These are phyloP conservation scores for Phytophthora megakarya DNA, from an alignment of 352 stramenopile genomes.

Conservation along the genomic window DNA sequence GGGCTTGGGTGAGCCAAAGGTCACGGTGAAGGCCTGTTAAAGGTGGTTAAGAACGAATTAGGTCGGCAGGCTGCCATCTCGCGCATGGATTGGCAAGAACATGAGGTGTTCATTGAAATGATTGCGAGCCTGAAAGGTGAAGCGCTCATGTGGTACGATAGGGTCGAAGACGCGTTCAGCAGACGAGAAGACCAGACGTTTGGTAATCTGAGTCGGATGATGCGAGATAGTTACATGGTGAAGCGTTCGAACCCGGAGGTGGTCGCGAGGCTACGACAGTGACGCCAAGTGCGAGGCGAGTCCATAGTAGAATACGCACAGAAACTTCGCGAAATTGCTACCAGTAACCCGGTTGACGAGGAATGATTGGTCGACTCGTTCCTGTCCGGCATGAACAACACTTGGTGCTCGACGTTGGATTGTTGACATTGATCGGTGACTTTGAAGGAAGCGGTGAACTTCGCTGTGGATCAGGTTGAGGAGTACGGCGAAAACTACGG, in stretches of 20 bases:
- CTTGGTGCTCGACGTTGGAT: not conserved
- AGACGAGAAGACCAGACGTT: no score
- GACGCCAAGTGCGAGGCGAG: not conserved
- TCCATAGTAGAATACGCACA: slow-evolving; percentile 1
- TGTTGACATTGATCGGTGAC: not conserved
- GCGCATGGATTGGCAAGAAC: not conserved
- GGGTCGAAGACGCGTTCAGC: no score
- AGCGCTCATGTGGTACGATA: no score
- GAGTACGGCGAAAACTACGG: slow-evolving; percentile 1
- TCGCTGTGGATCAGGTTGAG: slow-evolving; percentile 1
- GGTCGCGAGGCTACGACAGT: not conserved
- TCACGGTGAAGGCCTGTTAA: slow-evolving; percentile 3
- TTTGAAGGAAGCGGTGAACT: not conserved
- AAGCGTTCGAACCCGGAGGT: slow-evolving; percentile 1
- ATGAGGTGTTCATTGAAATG: slow-evolving; percentile 3
- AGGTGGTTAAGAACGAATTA: slow-evolving; percentile 3
- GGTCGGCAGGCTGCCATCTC: not conserved
- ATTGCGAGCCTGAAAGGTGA: not conserved
- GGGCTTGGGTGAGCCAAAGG: not conserved
- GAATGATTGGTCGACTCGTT: no score
- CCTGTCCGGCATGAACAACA: slow-evolving; percentile 1
- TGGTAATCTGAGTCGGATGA: no score
- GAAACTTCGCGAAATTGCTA: not conserved
- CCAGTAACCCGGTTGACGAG: slow-evolving; percentile 1
- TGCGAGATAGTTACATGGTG: no score